phyloP scores from a whole-genome alignment of 139 green algal species.

The Chlorokybus atmophyticus region DNA sequence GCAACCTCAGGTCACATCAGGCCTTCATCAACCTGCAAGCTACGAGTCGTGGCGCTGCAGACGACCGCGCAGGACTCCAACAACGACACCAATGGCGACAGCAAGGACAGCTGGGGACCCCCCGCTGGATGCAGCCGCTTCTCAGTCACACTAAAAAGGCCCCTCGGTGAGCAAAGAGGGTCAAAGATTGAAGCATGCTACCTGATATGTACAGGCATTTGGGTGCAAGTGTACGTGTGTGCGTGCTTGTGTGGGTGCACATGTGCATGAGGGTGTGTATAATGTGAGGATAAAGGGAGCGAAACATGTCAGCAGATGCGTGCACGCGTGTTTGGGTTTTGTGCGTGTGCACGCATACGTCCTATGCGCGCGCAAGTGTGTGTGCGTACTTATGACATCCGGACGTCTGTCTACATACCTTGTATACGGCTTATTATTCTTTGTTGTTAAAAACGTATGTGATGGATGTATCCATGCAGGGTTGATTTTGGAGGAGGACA shows the following conservation, averaged over 20 bases:
- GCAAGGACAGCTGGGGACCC: too few species aligned
- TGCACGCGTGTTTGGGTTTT: not conserved
- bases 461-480: slow-evolving; percentile 4
- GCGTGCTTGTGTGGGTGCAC: not conserved
- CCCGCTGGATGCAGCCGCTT: slow-evolving; percentile 15
- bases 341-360: not conserved
- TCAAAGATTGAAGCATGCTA: not conserved
- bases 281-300: not conserved
- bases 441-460: slow-evolving; percentile 5
- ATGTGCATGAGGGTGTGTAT: not conserved
- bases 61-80: too few species aligned
- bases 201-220: not conserved
- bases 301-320: too few species aligned
- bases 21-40: too few species aligned
- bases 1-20: too few species aligned
- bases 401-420: slow-evolving; percentile 3
- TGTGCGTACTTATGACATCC: slow-evolving; percentile 5
- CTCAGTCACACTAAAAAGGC: slow-evolving; percentile 10
- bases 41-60: too few species aligned
- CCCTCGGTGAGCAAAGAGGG: slow-evolving; percentile 12
- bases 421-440: too few species aligned
- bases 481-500: slow-evolving; percentile 21
- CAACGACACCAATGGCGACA: too few species aligned
- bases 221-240: not conserved
- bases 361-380: not conserved